Conservation (phyloP, 345 rosid genomes). For the Pistacia vera region DNA sequence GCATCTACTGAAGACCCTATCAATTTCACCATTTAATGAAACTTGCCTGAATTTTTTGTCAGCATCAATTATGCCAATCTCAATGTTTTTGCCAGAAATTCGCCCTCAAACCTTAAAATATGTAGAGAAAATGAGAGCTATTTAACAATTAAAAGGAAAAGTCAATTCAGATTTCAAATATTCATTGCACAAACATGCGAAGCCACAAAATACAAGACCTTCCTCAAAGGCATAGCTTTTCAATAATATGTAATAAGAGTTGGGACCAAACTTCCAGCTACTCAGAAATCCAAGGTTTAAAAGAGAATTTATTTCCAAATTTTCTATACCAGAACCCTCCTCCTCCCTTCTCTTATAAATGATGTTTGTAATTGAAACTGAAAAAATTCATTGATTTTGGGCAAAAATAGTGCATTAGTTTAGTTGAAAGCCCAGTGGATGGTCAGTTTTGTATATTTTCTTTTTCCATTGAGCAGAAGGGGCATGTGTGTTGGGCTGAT, state of each 20-base stretch:
- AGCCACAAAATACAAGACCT: background rate
- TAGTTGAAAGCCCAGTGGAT: no score
- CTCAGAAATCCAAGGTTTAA: no score
- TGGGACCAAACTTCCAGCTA: no score
- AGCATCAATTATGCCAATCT: conserved; percentile 78
- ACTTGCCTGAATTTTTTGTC: conserved; percentile 80
- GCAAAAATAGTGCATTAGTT: no score
- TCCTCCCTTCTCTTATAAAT: no score
- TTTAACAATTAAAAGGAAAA: background rate
- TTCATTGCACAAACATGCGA: conserved; percentile 1
- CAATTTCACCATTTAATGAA: conserved; percentile 73
- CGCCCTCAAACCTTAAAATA: conserved; percentile 83
- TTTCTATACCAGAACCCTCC: no score
- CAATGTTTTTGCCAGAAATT: conserved; percentile 82
- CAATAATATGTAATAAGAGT: background rate
- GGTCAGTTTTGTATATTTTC: no score
- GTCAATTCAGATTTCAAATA: background rate
- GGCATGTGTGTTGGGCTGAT: background rate
- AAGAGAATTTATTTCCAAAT: no score
- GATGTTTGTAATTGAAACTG: no score
- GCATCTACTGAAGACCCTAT: conserved; percentile 69
- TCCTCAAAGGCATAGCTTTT: background rate
- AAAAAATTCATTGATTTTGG: no score
- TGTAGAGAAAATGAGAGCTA: background rate
- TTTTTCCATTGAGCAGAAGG: no score